These are phyloP conservation scores for Boletus barrowsii DNA, from an alignment of 768 basidiomycete genomes.

Conservation along the genomic window DNA sequence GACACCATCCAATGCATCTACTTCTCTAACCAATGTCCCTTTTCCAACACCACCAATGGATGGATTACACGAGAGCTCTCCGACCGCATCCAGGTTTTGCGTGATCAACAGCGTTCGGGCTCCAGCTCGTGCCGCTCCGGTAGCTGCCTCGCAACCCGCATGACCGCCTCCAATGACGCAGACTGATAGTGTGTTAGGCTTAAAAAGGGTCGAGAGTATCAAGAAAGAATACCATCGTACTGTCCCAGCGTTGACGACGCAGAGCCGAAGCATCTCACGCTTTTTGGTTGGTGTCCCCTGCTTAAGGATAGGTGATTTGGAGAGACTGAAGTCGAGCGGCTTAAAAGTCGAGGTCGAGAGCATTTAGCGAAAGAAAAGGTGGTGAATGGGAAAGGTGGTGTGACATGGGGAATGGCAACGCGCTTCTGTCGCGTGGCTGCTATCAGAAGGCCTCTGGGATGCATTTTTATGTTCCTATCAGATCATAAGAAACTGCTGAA, in stretches of 20 bases:
- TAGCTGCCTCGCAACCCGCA: constrained; percentile 90
- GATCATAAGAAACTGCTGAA: background rate
- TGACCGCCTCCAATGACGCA: constrained; percentile 91
- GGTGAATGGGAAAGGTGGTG: background rate
- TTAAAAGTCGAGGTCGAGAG: background rate
- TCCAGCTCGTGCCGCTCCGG: constrained; percentile 80
- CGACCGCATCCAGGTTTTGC: constrained; percentile 77
- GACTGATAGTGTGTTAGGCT: constrained; percentile 48
- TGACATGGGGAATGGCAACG: background rate
- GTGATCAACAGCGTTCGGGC: constrained; percentile 80
- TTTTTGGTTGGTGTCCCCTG: background rate
- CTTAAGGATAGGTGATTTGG: background rate
- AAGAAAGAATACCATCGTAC: constrained; percentile 24
- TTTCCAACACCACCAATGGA: constrained; percentile 92
- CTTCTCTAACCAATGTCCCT: constrained; percentile 86
- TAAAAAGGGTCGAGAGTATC: constrained; percentile 17
- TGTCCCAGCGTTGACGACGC: background rate
- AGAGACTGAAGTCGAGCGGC: background rate
- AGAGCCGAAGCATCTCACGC: constrained; percentile 1
- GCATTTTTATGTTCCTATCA: constrained; percentile 1
- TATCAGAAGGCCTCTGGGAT: background rate
- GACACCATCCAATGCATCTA: constrained; percentile 86
- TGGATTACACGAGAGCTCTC: constrained; percentile 87
- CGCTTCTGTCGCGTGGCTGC: constrained; percentile 4
- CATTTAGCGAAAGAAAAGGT: background rate